A percentile compares a stretch with the other conserved stretches of the same genome.
Conservation (phyloP, 352 stramenopile species). For the Phytophthora pseudosyringae region DNA sequence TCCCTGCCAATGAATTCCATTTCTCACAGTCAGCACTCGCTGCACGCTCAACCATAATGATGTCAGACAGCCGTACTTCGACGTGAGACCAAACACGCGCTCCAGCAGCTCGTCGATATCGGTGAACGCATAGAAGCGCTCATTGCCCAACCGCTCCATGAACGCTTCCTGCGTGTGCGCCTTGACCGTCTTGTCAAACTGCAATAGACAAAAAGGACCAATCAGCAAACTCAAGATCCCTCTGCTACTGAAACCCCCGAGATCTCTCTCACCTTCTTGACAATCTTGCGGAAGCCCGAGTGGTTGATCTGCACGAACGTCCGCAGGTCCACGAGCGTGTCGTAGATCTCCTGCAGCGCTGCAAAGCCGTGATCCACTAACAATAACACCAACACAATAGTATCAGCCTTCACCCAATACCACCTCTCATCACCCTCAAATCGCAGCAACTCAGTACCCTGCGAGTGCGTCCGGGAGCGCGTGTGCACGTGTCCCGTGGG, state of each 20-base stretch:
- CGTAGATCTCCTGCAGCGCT: conserved; percentile 89
- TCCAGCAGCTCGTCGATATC: conserved; percentile 84
- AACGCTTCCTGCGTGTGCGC: conserved; percentile 70
- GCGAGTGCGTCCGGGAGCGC: conserved; percentile 62
- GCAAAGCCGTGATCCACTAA: conserved; percentile 75
- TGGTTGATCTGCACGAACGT: conserved; percentile 93
- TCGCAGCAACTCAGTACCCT: conserved; percentile 34
- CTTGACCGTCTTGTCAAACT: conserved; percentile 94
- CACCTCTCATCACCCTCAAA: conserved; percentile 9
- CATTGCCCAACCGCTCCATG: conserved; percentile 79
- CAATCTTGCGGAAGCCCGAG: conserved; percentile 93
- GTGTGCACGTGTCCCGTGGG: conserved; percentile 81
- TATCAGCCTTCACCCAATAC: background rate
- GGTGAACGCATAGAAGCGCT: conserved; percentile 83
- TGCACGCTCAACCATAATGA: background rate
- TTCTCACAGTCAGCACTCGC: conserved; percentile 11
- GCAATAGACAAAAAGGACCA: background rate
- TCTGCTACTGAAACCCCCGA: background rate
- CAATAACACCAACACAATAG: conserved; percentile 14
- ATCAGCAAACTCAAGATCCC: background rate
- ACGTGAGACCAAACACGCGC: conserved; percentile 79
- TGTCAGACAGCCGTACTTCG: conserved; percentile 55
- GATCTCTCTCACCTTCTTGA: conserved; percentile 82
- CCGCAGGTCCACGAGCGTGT: conserved; percentile 89
- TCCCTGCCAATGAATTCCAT: conserved; percentile 45